A percentile compares a stretch with the other conserved stretches of the same genome.
phyloP scores from a whole-genome alignment of 2,329 filamentous ascomycete species.

The Colletotrichum cereale region DNA sequence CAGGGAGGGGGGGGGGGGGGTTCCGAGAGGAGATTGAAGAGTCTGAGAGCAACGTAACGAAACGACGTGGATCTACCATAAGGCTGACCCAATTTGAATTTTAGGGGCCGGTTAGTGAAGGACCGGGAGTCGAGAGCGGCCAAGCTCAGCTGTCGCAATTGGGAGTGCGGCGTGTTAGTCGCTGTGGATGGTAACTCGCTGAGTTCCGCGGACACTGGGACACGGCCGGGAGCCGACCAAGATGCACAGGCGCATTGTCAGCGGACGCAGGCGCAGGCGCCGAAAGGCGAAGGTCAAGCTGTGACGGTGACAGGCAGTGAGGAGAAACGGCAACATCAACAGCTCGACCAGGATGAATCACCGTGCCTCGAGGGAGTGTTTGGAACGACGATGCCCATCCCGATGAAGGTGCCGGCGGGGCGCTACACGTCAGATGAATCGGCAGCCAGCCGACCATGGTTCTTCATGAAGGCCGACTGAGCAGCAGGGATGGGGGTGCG shows the following conservation, averaged over 20 bases:
- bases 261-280: slow-evolving; percentile 37
- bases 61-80: slow-evolving; percentile 32
- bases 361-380: slow-evolving; percentile 25
- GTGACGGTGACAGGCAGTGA: not conserved
- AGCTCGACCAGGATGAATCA: slow-evolving; percentile 27
- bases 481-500: slow-evolving; percentile 12
- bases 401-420: slow-evolving; percentile 71
- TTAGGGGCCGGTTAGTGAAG: slow-evolving; percentile 81
- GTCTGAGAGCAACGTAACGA: slow-evolving; percentile 17
- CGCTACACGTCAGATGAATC: slow-evolving; percentile 55
- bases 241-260: slow-evolving; percentile 24
- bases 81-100: slow-evolving; percentile 35
- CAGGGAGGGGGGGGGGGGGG: not conserved
- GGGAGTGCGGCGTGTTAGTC: slow-evolving; percentile 93
- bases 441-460: slow-evolving; percentile 54
- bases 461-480: slow-evolving; percentile 47
- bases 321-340: slow-evolving; percentile 23
- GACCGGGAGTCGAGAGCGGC: slow-evolving; percentile 75
- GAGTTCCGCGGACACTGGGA: slow-evolving; percentile 32
- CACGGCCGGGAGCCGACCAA: slow-evolving; percentile 37
- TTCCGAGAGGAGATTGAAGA: not conserved
- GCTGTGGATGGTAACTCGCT: slow-evolving; percentile 58
- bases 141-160: slow-evolving; percentile 89
- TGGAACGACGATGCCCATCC: slow-evolving; percentile 65
- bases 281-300: slow-evolving; percentile 27